These are phyloP conservation scores for Globisporangium mamillatum DNA, from an alignment of 352 stramenopile genomes.

Conservation along the genomic window DNA sequence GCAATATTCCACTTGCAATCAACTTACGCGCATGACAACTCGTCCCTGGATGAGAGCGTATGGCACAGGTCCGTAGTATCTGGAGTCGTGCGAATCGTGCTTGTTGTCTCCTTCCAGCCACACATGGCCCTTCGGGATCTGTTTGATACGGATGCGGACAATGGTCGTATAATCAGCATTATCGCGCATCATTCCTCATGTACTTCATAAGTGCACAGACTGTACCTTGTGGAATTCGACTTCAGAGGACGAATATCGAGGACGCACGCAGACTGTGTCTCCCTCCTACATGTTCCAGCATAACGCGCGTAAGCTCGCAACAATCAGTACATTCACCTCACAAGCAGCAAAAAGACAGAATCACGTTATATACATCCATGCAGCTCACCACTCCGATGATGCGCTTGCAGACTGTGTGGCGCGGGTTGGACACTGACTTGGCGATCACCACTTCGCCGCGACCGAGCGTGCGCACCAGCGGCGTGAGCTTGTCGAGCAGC, in stretches of 20 bases:
- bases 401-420: constrained; percentile 88
- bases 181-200: not conserved
- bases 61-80: constrained; percentile 95
- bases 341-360: not conserved
- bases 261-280: constrained; percentile 73
- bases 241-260: constrained; percentile 65
- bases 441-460: constrained; percentile 88
- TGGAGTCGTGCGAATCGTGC: constrained; percentile 93
- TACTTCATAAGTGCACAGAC: not conserved
- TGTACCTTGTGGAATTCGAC: constrained; percentile 75
- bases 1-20: constrained; percentile 11
- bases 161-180: not conserved
- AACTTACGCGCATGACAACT: constrained; percentile 84
- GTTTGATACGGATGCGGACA: constrained; percentile 2
- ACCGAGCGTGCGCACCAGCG: constrained; percentile 53
- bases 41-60: constrained; percentile 87
- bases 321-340: not conserved
- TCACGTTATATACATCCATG: not conserved
- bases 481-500: constrained; percentile 87
- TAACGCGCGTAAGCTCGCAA: not conserved
- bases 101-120: constrained; percentile 98
- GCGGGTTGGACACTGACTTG: constrained; percentile 82
- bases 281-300: constrained; percentile 40
- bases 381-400: constrained; percentile 66
- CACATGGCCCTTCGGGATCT: constrained; percentile 90